Percentiles rank a stretch among this genome's conserved stretches.
Conservation (phyloP, 805 yeast species). For the Candida schatavii region DNA sequence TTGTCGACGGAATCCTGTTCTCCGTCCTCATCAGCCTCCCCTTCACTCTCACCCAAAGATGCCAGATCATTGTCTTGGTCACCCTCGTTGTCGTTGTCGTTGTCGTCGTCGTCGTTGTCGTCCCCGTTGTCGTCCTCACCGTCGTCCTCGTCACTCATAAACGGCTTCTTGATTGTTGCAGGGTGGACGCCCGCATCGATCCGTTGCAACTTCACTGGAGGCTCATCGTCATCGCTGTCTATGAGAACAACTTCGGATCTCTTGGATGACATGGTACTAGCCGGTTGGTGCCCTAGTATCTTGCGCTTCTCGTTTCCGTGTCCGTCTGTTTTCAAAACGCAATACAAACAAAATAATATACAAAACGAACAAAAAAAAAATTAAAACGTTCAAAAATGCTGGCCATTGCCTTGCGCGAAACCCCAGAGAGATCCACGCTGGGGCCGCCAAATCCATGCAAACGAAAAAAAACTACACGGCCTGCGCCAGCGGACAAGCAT, state of each 20-base stretch:
- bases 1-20: background rate
- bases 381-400: background rate
- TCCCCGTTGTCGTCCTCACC: constrained; percentile 4
- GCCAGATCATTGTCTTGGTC: constrained; percentile 5
- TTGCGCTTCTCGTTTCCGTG: too few relatives aligned
- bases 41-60: background rate
- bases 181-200: background rate
- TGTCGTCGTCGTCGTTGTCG: constrained; percentile 2
- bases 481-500: too few relatives aligned
- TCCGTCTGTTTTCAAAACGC: too few relatives aligned
- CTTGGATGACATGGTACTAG: constrained; percentile 1
- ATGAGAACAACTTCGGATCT: constrained; percentile 23
- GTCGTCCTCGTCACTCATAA: constrained; percentile 5
- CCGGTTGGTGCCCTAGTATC: too few relatives aligned
- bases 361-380: background rate
- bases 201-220: constrained; percentile 8
- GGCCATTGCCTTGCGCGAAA: too few relatives aligned
- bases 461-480: too few relatives aligned
- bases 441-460: too few relatives aligned
- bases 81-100: background rate
- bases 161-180: constrained; percentile 2
- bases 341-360: too few relatives aligned
- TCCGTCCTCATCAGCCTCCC: background rate
- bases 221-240: constrained; percentile 19
- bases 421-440: too few relatives aligned